phyloP scores from a whole-genome alignment of 2,329 filamentous ascomycete genomes.

The Penicillium sp. region DNA sequence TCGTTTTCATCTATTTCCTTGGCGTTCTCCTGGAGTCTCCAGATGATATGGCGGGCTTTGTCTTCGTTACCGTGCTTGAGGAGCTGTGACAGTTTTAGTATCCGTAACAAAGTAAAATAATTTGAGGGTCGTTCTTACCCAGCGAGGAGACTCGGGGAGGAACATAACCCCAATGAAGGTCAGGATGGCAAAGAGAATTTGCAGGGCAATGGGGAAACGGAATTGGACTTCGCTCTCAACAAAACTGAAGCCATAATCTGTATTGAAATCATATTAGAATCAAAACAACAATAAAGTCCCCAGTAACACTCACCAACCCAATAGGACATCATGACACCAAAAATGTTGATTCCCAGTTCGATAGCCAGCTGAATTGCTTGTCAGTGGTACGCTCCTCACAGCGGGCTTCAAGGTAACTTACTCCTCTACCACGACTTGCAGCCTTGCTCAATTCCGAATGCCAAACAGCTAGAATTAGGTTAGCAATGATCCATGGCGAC shows the following conservation, averaged over 20 bases:
- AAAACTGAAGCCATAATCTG: slow-evolving; percentile 31
- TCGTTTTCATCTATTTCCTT: slow-evolving; percentile 24
- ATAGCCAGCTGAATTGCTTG: slow-evolving; percentile 24
- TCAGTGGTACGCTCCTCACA: slow-evolving; percentile 9
- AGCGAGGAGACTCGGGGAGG: slow-evolving; percentile 50
- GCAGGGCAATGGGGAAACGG: slow-evolving; percentile 35
- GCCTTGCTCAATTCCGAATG: slow-evolving; percentile 32
- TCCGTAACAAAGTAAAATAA: rapidly evolving
- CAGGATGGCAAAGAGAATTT: slow-evolving; percentile 32
- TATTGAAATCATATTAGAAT: background rate
- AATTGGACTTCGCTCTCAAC: slow-evolving; percentile 30
- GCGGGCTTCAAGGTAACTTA: slow-evolving; percentile 8
- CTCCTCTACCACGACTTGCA: slow-evolving; percentile 30
- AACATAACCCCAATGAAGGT: slow-evolving; percentile 31
- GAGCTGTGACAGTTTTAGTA: slow-evolving; percentile 22
- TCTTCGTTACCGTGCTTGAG: slow-evolving; percentile 35
- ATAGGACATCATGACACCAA: slow-evolving; percentile 34
- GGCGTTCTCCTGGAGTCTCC: slow-evolving; percentile 33
- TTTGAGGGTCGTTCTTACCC: slow-evolving; percentile 9
- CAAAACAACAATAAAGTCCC: background rate
- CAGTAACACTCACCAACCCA: slow-evolving; percentile 30
- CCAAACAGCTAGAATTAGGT: slow-evolving; percentile 24
- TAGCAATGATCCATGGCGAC: background rate
- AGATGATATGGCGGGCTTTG: slow-evolving; percentile 37
- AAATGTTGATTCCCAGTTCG: slow-evolving; percentile 31